Percentiles rank a stretch among this genome's conserved stretches.
These are phyloP conservation scores for Neostapfia colusana DNA, from an alignment of 176 grass and related monocot genomes.

Conservation along the genomic window DNA sequence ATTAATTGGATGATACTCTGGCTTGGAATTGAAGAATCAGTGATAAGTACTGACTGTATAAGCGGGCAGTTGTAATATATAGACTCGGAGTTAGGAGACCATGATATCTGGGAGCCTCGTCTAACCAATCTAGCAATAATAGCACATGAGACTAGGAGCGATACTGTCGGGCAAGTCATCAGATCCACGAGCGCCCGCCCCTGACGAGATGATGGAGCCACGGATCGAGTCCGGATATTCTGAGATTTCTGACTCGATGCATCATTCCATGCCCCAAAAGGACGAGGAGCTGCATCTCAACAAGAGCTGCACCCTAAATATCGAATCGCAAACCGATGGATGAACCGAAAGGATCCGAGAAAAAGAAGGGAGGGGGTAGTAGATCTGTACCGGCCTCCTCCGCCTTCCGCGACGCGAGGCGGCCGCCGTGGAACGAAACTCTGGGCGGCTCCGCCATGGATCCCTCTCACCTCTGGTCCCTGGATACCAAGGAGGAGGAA, in stretches of 20 bases:
- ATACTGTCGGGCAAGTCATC: not conserved
- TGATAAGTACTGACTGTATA: not conserved
- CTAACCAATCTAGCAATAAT: not conserved
- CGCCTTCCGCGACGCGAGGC: slow-evolving; percentile 62
- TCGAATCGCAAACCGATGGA: not conserved
- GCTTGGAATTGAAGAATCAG: not conserved
- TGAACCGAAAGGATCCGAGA: not conserved
- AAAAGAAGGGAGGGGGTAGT: not conserved
- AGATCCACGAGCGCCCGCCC: not conserved
- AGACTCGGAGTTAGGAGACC: not conserved
- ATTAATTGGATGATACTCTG: not conserved
- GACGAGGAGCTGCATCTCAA: not conserved
- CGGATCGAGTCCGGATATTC: not conserved
- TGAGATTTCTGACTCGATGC: too few species aligned
- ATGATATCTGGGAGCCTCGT: not conserved
- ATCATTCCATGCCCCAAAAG: not conserved
- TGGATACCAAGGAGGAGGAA: not conserved
- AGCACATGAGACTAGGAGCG: not conserved
- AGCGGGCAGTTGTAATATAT: not conserved
- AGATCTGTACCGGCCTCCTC: slow-evolving; percentile 71
- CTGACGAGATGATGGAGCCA: not conserved
- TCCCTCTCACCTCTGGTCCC: not conserved
- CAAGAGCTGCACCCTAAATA: not conserved
- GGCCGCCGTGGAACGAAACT: slow-evolving; percentile 71
- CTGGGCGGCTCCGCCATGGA: slow-evolving; percentile 45